Base-by-base conservation (phyloP, 2,329 filamentous ascomycete species). In the Colletotrichum scovillei region DNA sequence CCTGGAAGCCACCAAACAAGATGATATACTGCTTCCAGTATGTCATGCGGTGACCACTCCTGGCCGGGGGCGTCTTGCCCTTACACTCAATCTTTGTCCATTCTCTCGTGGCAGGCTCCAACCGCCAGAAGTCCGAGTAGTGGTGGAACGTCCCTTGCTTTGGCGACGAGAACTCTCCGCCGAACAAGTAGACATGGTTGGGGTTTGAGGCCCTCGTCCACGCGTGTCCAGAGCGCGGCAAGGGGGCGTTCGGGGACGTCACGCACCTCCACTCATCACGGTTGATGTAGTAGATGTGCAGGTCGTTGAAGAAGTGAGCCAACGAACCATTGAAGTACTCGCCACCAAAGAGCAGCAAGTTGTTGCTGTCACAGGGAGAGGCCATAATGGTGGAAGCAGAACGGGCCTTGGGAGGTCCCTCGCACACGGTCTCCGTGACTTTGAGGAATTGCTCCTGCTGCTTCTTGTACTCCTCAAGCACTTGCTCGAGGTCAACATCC, bases 101-200 rank as follows among this genome's bases (percentile, higher is more conserved):
- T 85, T 99, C 97, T 78, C 95, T 89, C 8, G 90, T 92, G 9
- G 88, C 89, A 0, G 96, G 93, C 80, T 98, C 95, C 56, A 98
- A 89, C 63, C 93, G 89, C 96, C 97, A 99, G 82, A 99, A 98
- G 84, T 98, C 97, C 79, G 97, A 98, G 85, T 99, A 99, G 83
- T 99, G 97, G 82, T 99, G 98, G 80, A 99, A 99, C 0, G 96
- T 98, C 4, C 97, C 97, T 83, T 98, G 97, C 81, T 98, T 98
- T 2, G 97, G 97, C 32, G 93, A 96, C 71, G 94, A 97, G 82
- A 99, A 99, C 84, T 99, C 97, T 74, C 96, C 97, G 76, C 97
- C 97, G 79, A 98, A 98, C 19, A 99, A 86, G 81, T 97, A 99
- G 65, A 98, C 90, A 42, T 93, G 92, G 75, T 93, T 93, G 19